Conservation (phyloP, 73 alveolate species). For the Symbiodinium pilosum region DNA sequence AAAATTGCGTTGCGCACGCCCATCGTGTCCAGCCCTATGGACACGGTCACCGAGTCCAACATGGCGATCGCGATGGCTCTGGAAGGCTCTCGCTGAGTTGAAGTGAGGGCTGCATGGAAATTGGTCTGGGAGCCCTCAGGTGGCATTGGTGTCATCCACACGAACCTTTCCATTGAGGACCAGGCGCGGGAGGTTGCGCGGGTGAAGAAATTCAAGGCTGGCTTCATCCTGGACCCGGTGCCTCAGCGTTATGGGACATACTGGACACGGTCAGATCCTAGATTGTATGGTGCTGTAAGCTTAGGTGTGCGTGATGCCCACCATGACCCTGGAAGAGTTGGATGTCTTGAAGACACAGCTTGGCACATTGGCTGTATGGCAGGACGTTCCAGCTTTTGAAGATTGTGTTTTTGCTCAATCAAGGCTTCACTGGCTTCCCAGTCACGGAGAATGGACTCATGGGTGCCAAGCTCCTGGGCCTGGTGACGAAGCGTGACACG, state of each 20-base stretch:
- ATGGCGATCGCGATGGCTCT: constrained; percentile 95
- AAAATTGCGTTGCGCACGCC: constrained; percentile 90
- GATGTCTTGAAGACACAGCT: constrained; percentile 1
- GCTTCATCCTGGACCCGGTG: constrained; percentile 90
- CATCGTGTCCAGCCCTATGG: constrained; percentile 95
- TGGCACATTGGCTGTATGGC: not conserved
- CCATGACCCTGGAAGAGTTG: constrained; percentile 77
- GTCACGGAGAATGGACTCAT: constrained; percentile 81
- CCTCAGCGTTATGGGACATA: not conserved
- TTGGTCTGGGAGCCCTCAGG: not conserved
- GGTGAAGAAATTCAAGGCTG: constrained; percentile 78
- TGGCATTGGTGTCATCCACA: constrained; percentile 95
- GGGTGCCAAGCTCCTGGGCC: constrained; percentile 87
- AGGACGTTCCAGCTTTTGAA: not conserved
- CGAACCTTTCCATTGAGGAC: constrained; percentile 59
- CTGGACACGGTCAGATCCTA: not conserved
- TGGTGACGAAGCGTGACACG: constrained; percentile 89
- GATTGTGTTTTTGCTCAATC: not conserved
- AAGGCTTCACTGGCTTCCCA: constrained; percentile 93
- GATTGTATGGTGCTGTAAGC: not conserved
- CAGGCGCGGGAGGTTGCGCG: constrained; percentile 75
- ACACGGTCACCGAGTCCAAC: constrained; percentile 95
- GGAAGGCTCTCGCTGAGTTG: not conserved
- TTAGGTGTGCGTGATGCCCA: constrained; percentile 80
- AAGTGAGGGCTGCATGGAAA: not conserved